Conservation (phyloP, 352 stramenopile genomes). For the Pythium diclinum region DNA sequence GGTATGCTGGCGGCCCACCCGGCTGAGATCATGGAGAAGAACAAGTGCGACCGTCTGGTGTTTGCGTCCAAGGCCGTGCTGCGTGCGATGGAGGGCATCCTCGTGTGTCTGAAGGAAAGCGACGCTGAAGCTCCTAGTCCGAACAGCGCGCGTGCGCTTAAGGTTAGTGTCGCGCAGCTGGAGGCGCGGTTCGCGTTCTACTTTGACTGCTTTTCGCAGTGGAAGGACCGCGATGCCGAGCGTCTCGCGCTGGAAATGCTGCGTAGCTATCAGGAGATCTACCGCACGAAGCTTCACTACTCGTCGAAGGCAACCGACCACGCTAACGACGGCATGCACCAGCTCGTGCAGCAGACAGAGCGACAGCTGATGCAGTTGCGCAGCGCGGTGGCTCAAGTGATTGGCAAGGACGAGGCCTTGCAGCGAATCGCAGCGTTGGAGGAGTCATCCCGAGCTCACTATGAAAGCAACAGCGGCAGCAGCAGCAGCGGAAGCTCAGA, state of each 20-base stretch:
- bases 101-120: constrained; percentile 28
- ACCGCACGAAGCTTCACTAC: constrained; percentile 47
- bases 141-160: constrained; percentile 36
- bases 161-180: constrained; percentile 37
- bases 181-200: constrained; percentile 67
- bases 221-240: constrained; percentile 61
- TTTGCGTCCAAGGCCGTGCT: constrained; percentile 46
- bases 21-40: constrained; percentile 55
- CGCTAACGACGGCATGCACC: constrained; percentile 47
- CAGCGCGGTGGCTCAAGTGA: constrained; percentile 48
- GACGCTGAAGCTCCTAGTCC: constrained; percentile 15
- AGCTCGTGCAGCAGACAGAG: constrained; percentile 57
- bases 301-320: constrained; percentile 28
- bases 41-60: constrained; percentile 38
- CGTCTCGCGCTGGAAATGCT: constrained; percentile 51
- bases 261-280: constrained; percentile 49
- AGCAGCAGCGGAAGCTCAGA: constrained; percentile 3
- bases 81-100: constrained; percentile 37
- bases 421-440: constrained; percentile 37
- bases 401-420: constrained; percentile 41
- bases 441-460: constrained; percentile 5
- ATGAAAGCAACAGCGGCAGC: not conserved
- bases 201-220: constrained; percentile 57
- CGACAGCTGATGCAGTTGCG: constrained; percentile 56
- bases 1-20: constrained; percentile 71